Base-by-base conservation (phyloP, 2,329 filamentous ascomycete species). In the Rutstroemia sp. region DNA sequence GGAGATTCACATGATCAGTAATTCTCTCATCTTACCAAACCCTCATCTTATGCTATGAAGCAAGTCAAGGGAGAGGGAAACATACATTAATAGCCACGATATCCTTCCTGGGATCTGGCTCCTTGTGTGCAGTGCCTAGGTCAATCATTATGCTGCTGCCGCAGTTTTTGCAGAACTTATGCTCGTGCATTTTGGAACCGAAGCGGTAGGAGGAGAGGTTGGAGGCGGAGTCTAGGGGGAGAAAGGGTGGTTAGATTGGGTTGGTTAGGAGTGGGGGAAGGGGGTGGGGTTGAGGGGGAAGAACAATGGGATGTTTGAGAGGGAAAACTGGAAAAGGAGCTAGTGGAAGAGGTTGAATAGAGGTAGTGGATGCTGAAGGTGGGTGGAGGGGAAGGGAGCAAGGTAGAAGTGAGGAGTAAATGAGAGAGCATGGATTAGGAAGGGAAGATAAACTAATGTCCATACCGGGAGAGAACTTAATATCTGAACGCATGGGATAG, bases 131-230 rank as follows among this genome's bases (percentile, higher is more conserved):
- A 5, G 44, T 41, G 8, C 39, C 16, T 10, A 64, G 51, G 49
- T 65, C 64, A 52, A 66, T 60, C 37, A 64, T 27, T 2, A 66
- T 37, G 27, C 57, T 62, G 19, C 58, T 61, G 5, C 63, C 64
- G 25, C 64, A 66, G 10, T 19, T 56, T 45, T 58, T 63, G 34
- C 63, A 67, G 53, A 67, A 66, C 25, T 59, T 59, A 25, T 65
- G 62, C 5, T 42, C 30, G 16, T 54, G 57, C 18, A 45, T 49
- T 23, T 62, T 58, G 10, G 54, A 55, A 23, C 58, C 56, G 46
- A 62, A 65, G 12, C 14, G 42, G 27, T 63, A 62, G 1, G 25
- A 19, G 7, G 23, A 30, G 25, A 63, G 38, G 18, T 63, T 62
- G 30, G 23, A 16, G 12, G 18, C 19, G 9, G 54, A 52, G 7